Evolutionary conservation across 805 yeast species (phyloP).

Genomic region (Metschnikowia arizonensis): DNA sequence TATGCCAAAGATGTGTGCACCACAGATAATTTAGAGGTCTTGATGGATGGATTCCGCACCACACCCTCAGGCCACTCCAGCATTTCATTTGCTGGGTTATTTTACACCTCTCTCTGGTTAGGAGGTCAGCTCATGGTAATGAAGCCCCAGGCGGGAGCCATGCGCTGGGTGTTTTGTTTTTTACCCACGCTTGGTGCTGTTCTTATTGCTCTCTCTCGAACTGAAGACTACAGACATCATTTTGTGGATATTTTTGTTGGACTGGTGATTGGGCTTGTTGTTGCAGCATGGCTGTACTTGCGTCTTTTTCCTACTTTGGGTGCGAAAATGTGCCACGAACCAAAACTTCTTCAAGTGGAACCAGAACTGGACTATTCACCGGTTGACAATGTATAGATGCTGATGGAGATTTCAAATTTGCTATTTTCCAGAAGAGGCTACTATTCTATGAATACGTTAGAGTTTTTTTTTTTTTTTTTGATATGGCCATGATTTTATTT

Average conservation of each 20-base stretch:
- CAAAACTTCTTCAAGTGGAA: conserved; percentile 21
- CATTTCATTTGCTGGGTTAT: conserved; percentile 63
- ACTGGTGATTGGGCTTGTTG: conserved; percentile 53
- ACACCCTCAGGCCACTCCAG: conserved; percentile 83
- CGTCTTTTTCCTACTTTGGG: conserved; percentile 46
- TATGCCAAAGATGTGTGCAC: conserved; percentile 67
- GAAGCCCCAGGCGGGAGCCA: conserved; percentile 49
- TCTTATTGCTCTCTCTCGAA: conserved; percentile 77
- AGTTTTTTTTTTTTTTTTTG: too few relatives aligned
- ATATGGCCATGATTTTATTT: too few relatives aligned
- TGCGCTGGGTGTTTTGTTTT: conserved; percentile 54
- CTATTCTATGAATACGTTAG: too few relatives aligned
- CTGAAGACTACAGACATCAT: conserved; percentile 93
- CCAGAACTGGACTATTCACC: conserved; percentile 14
- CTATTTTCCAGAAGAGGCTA: too few relatives aligned
- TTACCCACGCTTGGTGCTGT: conserved; percentile 66
- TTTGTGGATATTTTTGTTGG: conserved; percentile 81
- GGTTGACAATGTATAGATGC: conserved; percentile 11
- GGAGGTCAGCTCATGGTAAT: conserved; percentile 56
- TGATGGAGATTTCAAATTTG: too few relatives aligned
- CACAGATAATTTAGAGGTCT: conserved; percentile 35
- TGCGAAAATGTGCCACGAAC: conserved; percentile 36
- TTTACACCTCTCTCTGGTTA: conserved; percentile 61
- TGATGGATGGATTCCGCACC: conserved; percentile 73
- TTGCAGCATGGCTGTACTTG: conserved; percentile 57